These are phyloP conservation scores for Claviceps humidiphila DNA, from an alignment of 2,329 filamentous ascomycete genomes.

Conservation along the genomic window DNA sequence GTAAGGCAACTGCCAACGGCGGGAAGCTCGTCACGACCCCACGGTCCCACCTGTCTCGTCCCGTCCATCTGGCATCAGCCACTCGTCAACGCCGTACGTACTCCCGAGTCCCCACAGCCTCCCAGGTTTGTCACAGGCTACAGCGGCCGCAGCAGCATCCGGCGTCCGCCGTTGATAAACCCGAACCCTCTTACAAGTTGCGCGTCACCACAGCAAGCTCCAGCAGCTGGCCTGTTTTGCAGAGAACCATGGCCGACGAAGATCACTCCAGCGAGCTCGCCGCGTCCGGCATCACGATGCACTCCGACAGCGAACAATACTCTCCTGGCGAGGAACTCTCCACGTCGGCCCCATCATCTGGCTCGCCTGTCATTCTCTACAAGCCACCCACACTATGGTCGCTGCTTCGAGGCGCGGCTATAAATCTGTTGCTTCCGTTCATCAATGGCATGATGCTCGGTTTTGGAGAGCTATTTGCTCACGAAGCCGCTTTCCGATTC, in stretches of 20 bases:
- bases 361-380: constrained; percentile 70
- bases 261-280: constrained; percentile 41
- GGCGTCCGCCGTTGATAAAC: neutral
- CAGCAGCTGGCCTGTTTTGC: neutral
- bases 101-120: too few species aligned
- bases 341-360: constrained; percentile 46
- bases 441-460: constrained; percentile 97
- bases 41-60: too few species aligned
- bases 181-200: neutral
- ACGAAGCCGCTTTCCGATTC: constrained; percentile 84
- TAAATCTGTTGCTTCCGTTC: constrained; percentile 91
- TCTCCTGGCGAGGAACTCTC: constrained; percentile 50
- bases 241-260: constrained; percentile 38
- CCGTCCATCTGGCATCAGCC: too few species aligned
- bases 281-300: constrained; percentile 64
- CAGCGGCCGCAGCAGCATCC: neutral
- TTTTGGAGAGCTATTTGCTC: constrained; percentile 91
- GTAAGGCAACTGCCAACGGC: too few species aligned
- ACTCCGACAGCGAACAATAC: constrained; percentile 75
- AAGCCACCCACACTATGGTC: constrained; percentile 79
- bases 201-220: neutral
- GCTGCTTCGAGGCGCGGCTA: constrained; percentile 73
- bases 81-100: too few species aligned
- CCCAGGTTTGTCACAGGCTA: too few species aligned
- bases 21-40: too few species aligned